Percentiles rank a stretch among this genome's conserved stretches.
phyloP scores from a whole-genome alignment of 225 moss, liverwort and hornwort species.

The Sphagnum contortum region DNA sequence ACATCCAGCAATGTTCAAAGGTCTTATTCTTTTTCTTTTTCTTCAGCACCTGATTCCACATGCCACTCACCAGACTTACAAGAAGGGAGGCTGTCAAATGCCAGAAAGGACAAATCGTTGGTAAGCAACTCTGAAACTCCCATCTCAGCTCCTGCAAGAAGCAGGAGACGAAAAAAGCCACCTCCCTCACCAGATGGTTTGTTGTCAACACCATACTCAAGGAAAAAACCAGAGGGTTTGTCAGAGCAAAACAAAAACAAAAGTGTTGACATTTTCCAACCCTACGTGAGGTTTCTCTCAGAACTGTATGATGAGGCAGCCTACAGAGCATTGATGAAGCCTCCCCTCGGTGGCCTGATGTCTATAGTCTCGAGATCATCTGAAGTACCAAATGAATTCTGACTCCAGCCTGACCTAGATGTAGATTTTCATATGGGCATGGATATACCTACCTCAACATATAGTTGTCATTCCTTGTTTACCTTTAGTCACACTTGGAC shows the following conservation, averaged over 20 bases:
- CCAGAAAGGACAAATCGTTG: slow-evolving; percentile 44
- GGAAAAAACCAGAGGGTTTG: slow-evolving; percentile 28
- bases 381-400: no score
- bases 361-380: no score
- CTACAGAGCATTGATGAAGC: slow-evolving; percentile 76
- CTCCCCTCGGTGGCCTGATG: slow-evolving; percentile 34
- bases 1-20: slow-evolving; percentile 48
- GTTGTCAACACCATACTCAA: slow-evolving; percentile 50
- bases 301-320: slow-evolving; percentile 61
- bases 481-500: no score
- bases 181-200: slow-evolving; percentile 60
- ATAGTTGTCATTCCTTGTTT: no score
- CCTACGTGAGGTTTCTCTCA: slow-evolving; percentile 53
- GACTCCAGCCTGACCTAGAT: no score
- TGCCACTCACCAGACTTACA: slow-evolving; percentile 36
- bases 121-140: slow-evolving; percentile 19
- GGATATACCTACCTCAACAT: no score
- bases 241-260: slow-evolving; percentile 43
- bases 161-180: slow-evolving; percentile 22
- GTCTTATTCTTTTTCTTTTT: slow-evolving; percentile 58
- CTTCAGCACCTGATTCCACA: slow-evolving; percentile 37
- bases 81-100: slow-evolving; percentile 62
- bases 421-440: no score
- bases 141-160: slow-evolving; percentile 25
- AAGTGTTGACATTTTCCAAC: slow-evolving; percentile 36